Evolutionary conservation across 2,329 filamentous ascomycete genomes (phyloP).

Genomic region (Aspergillus amoenus): DNA sequence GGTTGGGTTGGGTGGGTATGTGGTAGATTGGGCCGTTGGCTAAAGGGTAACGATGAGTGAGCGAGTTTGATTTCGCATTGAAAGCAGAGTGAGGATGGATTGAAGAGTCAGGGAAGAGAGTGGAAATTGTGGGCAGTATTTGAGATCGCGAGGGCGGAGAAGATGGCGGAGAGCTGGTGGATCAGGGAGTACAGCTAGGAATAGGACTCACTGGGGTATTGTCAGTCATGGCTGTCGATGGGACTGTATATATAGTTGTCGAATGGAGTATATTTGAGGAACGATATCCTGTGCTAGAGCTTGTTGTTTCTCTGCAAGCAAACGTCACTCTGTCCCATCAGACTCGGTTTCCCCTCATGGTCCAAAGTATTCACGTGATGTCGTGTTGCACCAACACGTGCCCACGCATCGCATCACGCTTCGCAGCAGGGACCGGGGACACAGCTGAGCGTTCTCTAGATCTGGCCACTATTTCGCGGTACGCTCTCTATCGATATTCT

Average conservation of each 20-base stretch:
- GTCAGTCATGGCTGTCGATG: constrained; percentile 18
- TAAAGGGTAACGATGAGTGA: neutral
- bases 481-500: neutral
- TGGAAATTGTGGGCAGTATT: constrained; percentile 9
- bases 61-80: neutral
- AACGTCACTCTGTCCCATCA: no score
- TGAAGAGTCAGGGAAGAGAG: neutral
- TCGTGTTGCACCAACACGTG: constrained; percentile 27
- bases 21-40: neutral
- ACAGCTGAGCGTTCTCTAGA: neutral
- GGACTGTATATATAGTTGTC: neutral
- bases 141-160: constrained; percentile 8
- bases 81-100: neutral
- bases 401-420: neutral
- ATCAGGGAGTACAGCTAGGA: neutral
- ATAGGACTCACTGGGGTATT: constrained; percentile 17
- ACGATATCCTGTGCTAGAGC: neutral
- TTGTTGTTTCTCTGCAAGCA: neutral
- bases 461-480: neutral
- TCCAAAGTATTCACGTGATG: constrained; percentile 27
- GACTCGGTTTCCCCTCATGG: constrained; percentile 1
- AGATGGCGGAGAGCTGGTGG: constrained; percentile 1
- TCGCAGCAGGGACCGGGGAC: neutral
- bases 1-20: neutral
- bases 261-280: neutral